Evolutionary conservation across 116 monocot species (phyloP).

Genomic region (Phalaenopsis hybrid): DNA sequence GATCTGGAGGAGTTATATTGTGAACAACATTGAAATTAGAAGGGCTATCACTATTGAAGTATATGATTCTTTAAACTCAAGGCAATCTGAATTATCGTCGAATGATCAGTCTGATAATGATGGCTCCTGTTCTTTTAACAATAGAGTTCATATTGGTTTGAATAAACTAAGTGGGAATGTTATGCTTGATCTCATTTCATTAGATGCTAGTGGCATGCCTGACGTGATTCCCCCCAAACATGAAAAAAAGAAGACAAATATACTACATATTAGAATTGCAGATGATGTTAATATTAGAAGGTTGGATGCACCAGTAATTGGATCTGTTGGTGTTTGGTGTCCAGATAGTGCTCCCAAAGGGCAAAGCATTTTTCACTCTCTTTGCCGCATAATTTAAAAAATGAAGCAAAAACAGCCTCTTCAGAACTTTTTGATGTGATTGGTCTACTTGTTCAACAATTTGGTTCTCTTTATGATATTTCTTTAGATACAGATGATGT

Average conservation of each 20-base stretch:
- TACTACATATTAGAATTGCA: conserved; percentile 63
- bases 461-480: conserved; percentile 77
- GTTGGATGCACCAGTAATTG: conserved; percentile 36
- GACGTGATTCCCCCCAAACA: conserved; percentile 30
- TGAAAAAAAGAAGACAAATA: conserved; percentile 67
- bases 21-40: no score
- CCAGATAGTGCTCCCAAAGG: conserved; percentile 62
- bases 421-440: conserved; percentile 76
- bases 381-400: conserved; percentile 24
- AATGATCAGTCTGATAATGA: no score
- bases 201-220: conserved; percentile 22
- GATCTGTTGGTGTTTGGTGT: conserved; percentile 88
- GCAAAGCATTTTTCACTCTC: conserved; percentile 34
- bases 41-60: no score
- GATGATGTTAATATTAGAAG: conserved; percentile 56
- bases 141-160: conserved; percentile 22
- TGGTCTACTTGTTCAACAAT: conserved; percentile 75
- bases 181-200: conserved; percentile 24
- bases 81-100: no score
- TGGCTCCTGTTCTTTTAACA: conserved; percentile 21
- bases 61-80: no score
- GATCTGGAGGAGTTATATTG: no score
- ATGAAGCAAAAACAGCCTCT: conserved; percentile 57
- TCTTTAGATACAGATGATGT: conserved; percentile 70
- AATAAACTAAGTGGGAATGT: conserved; percentile 25